Evolutionary conservation across 2,329 filamentous ascomycete species (phyloP), one percentile per base, ranked within the genome.

Genomic region (Nothopassalora personata): DNA sequence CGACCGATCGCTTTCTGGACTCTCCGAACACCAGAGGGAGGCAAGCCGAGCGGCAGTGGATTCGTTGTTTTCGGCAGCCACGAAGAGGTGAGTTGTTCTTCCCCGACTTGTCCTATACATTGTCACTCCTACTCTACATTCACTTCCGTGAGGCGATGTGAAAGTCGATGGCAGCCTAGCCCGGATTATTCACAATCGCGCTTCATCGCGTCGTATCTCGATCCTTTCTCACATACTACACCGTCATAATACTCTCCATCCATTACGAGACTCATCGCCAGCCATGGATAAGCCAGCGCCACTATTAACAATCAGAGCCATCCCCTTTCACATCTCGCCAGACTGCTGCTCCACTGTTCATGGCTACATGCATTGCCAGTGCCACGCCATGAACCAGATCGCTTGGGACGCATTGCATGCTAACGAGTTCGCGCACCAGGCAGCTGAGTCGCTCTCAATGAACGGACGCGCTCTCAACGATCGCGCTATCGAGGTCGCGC

Each of bases 1-100:
- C 89, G 94, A 47, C 94, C 94, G 31, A 99, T 99, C 77, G 94
- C 94, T 19, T 99, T 99, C 79, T 99, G 94, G 94, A 99, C 94
- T 18, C 83, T 99, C 53, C 89, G 93, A 63, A 99, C 94, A 13
- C 94, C 94, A 3, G 94, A 99, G 76, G 94, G 97, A 78, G 94
- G 97, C 78, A 99, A 99, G 81, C 94, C 94, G n/a, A 99, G 94
- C 9, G 94, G 94, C 47, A 96, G 93, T 56, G 94, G 94, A 56
- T 99, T 99, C 76, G 94, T 94, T 53, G 93, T 99, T 58, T 99
- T 99, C 74, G 97, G 94, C 64, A 97, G 93, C 50, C 94, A 99
- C 73, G 94, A 99, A 81, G 94, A 99, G 87, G 92, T 96, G 80
- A 79, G 86, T 81, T 59, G 58, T 43, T n/a, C 28, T 45, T 53